Evolutionary conservation across 331 rosid species (phyloP).

Genomic region (Dryas integrifolia): DNA sequence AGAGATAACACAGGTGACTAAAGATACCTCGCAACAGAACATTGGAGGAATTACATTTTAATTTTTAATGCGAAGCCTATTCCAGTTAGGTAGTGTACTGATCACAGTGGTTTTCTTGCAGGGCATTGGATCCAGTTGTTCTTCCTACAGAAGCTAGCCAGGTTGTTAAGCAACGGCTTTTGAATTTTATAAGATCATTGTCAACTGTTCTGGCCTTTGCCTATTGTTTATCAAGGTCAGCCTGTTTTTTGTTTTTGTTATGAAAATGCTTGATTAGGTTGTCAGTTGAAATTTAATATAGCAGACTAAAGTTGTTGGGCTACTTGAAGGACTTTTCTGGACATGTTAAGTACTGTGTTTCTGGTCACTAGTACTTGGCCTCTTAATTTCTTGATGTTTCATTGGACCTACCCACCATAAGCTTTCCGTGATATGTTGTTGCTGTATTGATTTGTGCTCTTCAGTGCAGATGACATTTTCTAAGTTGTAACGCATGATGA

Average conservation of each 20-base stretch:
- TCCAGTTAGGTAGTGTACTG: conserved; percentile 5
- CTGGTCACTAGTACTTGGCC: conserved; percentile 3
- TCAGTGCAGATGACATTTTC: conserved; percentile 21
- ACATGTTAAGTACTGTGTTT: conserved; percentile 9
- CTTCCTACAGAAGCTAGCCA: conserved; percentile 70
- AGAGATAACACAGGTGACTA: conserved; percentile 1
- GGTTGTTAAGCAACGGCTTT: conserved; percentile 72
- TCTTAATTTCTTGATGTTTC: conserved; percentile 6
- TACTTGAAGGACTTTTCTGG: neutral
- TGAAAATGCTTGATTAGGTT: conserved; percentile 28
- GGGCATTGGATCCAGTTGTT: conserved; percentile 74
- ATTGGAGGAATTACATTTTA: conserved; percentile 1
- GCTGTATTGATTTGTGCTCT: conserved; percentile 15
- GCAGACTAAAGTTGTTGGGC: neutral
- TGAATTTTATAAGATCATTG: conserved; percentile 78
- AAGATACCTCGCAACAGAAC: neutral
- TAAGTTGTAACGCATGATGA: conserved; percentile 21
- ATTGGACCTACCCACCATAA: neutral
- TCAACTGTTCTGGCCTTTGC: conserved; percentile 85
- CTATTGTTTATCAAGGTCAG: conserved; percentile 88
- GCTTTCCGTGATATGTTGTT: conserved; percentile 7
- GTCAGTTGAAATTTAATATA: neutral
- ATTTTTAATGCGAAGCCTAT: neutral
- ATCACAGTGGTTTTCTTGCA: conserved; percentile 36
- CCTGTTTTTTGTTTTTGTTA: conserved; percentile 23